Evolutionary conservation across 225 moss, liverwort and hornwort genomes (phyloP).

Genomic region (Polytrichum formosum): DNA sequence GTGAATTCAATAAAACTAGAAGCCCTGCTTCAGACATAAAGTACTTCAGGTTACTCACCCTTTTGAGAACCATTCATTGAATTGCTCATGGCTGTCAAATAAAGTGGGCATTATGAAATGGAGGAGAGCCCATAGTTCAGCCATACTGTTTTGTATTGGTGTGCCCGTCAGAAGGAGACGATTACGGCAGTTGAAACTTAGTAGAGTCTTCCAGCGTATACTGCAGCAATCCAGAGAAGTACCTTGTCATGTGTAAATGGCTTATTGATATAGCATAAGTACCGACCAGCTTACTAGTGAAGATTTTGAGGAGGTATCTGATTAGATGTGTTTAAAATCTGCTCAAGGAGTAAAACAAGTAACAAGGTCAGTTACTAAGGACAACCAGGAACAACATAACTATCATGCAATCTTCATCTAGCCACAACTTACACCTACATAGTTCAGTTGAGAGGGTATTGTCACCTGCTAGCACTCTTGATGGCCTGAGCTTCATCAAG

Average conservation of each 20-base stretch:
- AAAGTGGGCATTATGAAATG: constrained; percentile 99
- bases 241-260: background rate
- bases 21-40: no score
- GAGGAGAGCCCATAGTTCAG: constrained; percentile 95
- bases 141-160: constrained; percentile 99
- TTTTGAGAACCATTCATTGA: constrained; percentile 98
- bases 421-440: no score
- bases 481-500: constrained; percentile 99
- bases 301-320: no score
- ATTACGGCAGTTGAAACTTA: constrained; percentile 97
- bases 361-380: no score
- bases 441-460: background rate
- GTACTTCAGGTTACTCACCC: constrained; percentile 41
- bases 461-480: constrained; percentile 88
- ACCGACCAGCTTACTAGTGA: no score
- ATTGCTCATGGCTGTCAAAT: constrained; percentile 99
- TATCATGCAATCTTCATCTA: no score
- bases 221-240: constrained; percentile 32
- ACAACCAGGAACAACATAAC: no score
- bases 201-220: constrained; percentile 93
- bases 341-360: no score
- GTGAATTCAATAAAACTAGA: no score
- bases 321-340: no score
- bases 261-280: no score
- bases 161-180: constrained; percentile 93